Percentiles rank a stretch among this genome's conserved stretches.
These are phyloP conservation scores for Candida germanica DNA, from an alignment of 805 yeast genomes.

Conservation along the genomic window DNA sequence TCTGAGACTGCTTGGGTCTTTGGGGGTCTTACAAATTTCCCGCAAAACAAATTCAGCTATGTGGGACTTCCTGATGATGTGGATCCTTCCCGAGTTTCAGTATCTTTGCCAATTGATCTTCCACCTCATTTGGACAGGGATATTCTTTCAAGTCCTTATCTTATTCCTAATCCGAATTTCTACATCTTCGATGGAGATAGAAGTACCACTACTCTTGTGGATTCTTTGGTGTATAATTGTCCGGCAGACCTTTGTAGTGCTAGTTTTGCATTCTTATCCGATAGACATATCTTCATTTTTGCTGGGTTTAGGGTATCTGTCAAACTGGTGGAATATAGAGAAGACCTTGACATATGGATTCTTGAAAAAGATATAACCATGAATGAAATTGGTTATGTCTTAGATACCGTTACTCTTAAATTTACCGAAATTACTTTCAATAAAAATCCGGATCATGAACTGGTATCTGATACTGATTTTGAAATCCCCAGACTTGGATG, in stretches of 20 bases:
- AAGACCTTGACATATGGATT: slow-evolving; percentile 31
- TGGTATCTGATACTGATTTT: slow-evolving; percentile 7
- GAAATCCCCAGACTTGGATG: slow-evolving; percentile 32
- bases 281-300: slow-evolving; percentile 56
- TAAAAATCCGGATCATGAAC: slow-evolving; percentile 14
- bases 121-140: slow-evolving; percentile 39
- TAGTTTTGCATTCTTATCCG: slow-evolving; percentile 47
- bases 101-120: slow-evolving; percentile 34
- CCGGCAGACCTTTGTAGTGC: slow-evolving; percentile 56
- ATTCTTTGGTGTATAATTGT: slow-evolving; percentile 15
- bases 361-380: slow-evolving; percentile 43
- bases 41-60: slow-evolving; percentile 16
- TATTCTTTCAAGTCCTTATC: slow-evolving; percentile 38
- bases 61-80: slow-evolving; percentile 33
- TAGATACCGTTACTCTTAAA: slow-evolving; percentile 48
- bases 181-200: slow-evolving; percentile 28
- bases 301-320: slow-evolving; percentile 60
- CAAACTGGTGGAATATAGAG: slow-evolving; percentile 21
- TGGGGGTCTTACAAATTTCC: slow-evolving; percentile 31
- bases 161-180: slow-evolving; percentile 36
- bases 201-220: slow-evolving; percentile 28
- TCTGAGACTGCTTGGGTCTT: slow-evolving; percentile 32
- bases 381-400: slow-evolving; percentile 55
- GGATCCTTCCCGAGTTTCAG: slow-evolving; percentile 29
- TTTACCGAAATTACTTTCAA: slow-evolving; percentile 44